These are phyloP conservation scores for Holtermannia corniformis DNA, from an alignment of 768 basidiomycete species.

Conservation along the genomic window DNA sequence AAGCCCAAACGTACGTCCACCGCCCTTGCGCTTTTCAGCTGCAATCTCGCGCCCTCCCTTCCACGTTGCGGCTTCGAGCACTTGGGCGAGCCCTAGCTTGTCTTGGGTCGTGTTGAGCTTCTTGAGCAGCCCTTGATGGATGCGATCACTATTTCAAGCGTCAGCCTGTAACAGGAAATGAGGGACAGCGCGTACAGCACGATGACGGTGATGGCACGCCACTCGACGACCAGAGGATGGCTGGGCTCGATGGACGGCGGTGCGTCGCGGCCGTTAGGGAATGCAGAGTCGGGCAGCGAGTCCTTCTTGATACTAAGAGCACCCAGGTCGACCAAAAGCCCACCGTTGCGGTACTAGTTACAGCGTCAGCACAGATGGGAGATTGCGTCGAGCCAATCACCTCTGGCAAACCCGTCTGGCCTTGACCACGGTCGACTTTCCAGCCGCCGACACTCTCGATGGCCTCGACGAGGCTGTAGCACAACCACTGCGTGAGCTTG, in stretches of 20 bases:
- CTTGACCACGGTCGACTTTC: constrained; percentile 69
- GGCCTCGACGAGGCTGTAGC: constrained; percentile 78
- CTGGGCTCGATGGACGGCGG: constrained; percentile 52
- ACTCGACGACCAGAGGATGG: constrained; percentile 84
- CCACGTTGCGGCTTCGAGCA: constrained; percentile 93
- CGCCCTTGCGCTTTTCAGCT: constrained; percentile 63
- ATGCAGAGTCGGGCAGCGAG: constrained; percentile 44
- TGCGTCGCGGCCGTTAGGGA: constrained; percentile 38
- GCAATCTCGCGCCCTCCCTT: constrained; percentile 93
- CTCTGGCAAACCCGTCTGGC: constrained; percentile 87
- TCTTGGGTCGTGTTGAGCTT: constrained; percentile 49
- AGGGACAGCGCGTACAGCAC: constrained; percentile 79
- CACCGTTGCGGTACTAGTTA: constrained; percentile 72
- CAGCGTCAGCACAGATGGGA: background rate
- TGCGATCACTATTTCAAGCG: constrained; percentile 55
- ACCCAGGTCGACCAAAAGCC: constrained; percentile 74
- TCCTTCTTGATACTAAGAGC: constrained; percentile 60
- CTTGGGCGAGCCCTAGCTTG: constrained; percentile 68
- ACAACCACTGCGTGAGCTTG: constrained; percentile 89
- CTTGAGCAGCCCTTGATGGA: constrained; percentile 59
- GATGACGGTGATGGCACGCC: constrained; percentile 92
- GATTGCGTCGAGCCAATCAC: constrained; percentile 8
- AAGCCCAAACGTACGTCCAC: constrained; percentile 44
- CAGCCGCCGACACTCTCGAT: constrained; percentile 68
- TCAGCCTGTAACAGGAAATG: constrained; percentile 11